Conservation (phyloP, 495 filamentous ascomycete genomes). For the Paragyromitra xinjiangensis region DNA sequence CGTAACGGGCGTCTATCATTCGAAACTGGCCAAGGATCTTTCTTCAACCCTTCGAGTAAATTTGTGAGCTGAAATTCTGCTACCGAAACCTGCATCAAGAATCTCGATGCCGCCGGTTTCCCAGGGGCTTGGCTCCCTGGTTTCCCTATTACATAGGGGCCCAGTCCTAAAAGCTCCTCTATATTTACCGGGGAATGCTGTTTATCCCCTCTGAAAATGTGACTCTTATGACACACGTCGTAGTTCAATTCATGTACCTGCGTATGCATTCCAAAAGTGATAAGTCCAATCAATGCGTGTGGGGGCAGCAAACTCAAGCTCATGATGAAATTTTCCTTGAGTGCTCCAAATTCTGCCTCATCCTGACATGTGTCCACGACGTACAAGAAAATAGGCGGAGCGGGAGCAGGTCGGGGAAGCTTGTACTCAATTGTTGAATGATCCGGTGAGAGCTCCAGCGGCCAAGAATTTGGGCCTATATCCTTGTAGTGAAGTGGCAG, state of each 20-base stretch:
- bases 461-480: conserved; percentile 91
- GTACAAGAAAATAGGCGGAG: conserved; percentile 95
- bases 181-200: conserved; percentile 95
- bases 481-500: conserved; percentile 98
- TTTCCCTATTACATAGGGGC: conserved; percentile 11
- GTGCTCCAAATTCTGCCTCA: conserved; percentile 89
- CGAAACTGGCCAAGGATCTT: conserved; percentile 96
- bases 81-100: conserved; percentile 84
- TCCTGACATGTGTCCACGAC: conserved; percentile 99
- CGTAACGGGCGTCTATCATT: conserved; percentile 90
- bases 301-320: conserved; percentile 92
- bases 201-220: conserved; percentile 96
- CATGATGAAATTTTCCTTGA: conserved; percentile 96
- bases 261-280: conserved; percentile 81
- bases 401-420: conserved; percentile 88
- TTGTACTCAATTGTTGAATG: conserved; percentile 98
- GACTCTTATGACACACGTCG: conserved; percentile 95
- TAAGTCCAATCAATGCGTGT: conserved; percentile 90
- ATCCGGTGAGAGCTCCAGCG: conserved; percentile 88
- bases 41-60: conserved; percentile 92
- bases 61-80: conserved; percentile 97
- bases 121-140: conserved; percentile 62
- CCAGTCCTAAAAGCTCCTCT: conserved; percentile 93
- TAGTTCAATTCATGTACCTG: conserved; percentile 93
- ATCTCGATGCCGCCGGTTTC: conserved; percentile 77